Evolutionary conservation across 2,329 filamentous ascomycete species (phyloP).

Genomic region (Exophiala sp.): DNA sequence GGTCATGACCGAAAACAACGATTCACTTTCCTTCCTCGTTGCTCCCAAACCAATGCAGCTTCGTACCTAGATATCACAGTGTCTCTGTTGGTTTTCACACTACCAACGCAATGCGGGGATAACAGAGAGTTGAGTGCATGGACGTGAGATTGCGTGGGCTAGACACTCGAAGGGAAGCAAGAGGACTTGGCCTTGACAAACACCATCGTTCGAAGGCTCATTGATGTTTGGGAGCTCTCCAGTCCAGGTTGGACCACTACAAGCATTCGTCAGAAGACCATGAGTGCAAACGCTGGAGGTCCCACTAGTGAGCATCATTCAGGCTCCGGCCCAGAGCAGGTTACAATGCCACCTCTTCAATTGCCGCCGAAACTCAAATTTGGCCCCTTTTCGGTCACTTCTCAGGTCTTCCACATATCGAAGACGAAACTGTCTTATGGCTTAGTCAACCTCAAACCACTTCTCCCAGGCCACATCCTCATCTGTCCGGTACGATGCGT

Average conservation of each 20-base stretch:
- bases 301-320: background rate
- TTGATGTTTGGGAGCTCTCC: background rate
- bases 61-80: too few species aligned
- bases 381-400: slow-evolving; percentile 71
- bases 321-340: background rate
- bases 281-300: background rate
- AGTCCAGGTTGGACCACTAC: too few species aligned
- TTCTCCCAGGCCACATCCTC: slow-evolving; percentile 89
- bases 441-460: slow-evolving; percentile 90
- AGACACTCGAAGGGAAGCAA: too few species aligned
- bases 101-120: too few species aligned
- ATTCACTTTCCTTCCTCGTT: too few species aligned
- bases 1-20: too few species aligned
- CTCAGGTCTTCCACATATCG: slow-evolving; percentile 86
- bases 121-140: too few species aligned
- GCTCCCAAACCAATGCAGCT: too few species aligned
- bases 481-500: slow-evolving; percentile 72
- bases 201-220: background rate
- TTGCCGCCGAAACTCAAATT: slow-evolving; percentile 55
- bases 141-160: too few species aligned
- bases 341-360: slow-evolving; percentile 17
- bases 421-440: slow-evolving; percentile 66
- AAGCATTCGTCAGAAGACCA: too few species aligned
- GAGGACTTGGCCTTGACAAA: too few species aligned
- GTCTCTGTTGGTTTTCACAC: too few species aligned